Base-by-base conservation (phyloP, 2,329 filamentous ascomycete genomes). In the Keithomyces neogunnii region DNA sequence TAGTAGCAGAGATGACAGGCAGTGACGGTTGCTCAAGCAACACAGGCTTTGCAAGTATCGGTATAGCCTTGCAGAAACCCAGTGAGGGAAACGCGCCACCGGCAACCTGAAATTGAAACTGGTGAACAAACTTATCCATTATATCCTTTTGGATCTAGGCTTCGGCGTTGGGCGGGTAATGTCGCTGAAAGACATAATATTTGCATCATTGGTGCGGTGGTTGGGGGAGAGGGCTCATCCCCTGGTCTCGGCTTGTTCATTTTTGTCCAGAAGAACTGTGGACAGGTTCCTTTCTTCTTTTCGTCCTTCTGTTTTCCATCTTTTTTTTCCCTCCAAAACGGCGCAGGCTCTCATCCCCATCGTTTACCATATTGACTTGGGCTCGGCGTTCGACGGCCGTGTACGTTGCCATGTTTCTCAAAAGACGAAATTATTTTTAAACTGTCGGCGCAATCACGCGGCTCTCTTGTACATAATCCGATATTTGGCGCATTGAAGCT, bases 121-220 rank as follows among this genome's bases (percentile, higher is more conserved):
- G 19, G n/a, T 10, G 26, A 31, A 42, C 8, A 42, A n/a, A 43
- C 4, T 29, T n/a, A 47, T 39, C 36, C 31, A 45, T 47, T 33
- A n/a, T 7, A 42, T 51, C 32, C 33, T 49, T 40, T 53, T 53
- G 48, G 51, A 53, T 53, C 36, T 19, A 40, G 44, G 43, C 44
- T 49, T 53, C 43, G 53, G 51, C 53, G 51, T 55, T 55, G 44
- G 54, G 45, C 29, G 52, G 46, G 35, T 42, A 49, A 51, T 47
- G 49, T 51, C 35, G 47, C 36, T 35, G 52, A 30, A 36, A 39
- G 43, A 50, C 4, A 38, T 26, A 30, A 45, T 19, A 6, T 48
- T 40, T 36, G 19, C 45, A 50, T 47, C 36, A 5, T 32, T 6
- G 39, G 47, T 36, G 36, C 45, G 10, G 19, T 19, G 19, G 36